Conservation (phyloP, 1,139 yeast genomes). For the Wickerhamomyces sp. region DNA sequence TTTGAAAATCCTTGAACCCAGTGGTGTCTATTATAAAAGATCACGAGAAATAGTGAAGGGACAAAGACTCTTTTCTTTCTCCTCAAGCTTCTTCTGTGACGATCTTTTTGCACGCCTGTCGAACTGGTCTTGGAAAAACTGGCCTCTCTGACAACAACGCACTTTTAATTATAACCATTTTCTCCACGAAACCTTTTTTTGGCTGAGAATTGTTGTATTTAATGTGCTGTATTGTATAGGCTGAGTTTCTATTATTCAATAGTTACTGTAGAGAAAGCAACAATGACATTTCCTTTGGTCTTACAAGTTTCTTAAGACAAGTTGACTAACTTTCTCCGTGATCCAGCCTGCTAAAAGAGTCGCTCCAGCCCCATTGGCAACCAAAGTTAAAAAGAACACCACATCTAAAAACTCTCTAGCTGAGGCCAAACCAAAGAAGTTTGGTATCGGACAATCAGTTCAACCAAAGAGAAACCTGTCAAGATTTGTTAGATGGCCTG, state of each 20-base stretch:
- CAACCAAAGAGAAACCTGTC: slow-evolving; percentile 96
- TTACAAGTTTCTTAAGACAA: slow-evolving; percentile 63
- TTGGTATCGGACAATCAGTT: slow-evolving; percentile 91
- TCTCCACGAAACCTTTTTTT: too few species aligned
- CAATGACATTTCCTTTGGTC: slow-evolving; percentile 94
- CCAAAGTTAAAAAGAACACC: slow-evolving; percentile 33
- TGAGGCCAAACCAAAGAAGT: slow-evolving; percentile 85
- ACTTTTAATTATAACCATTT: too few species aligned
- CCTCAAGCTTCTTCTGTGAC: too few species aligned
- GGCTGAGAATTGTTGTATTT: too few species aligned
- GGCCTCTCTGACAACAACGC: too few species aligned
- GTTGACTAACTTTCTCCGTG: slow-evolving; percentile 60
- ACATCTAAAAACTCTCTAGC: slow-evolving; percentile 77
- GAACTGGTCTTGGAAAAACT: too few species aligned
- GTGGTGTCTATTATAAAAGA: too few species aligned
- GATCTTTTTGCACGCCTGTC: too few species aligned
- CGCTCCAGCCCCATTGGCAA: slow-evolving; percentile 84
- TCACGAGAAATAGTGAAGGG: too few species aligned
- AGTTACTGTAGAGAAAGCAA: slow-evolving; percentile 48
- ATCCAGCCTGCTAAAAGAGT: slow-evolving; percentile 52
- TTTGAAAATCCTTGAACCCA: neutral
- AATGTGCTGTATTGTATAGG: slow-evolving; percentile 1
- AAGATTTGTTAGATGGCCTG: slow-evolving; percentile 98
- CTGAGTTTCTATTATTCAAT: slow-evolving; percentile 2
- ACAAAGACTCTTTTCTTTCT: too few species aligned